Evolutionary conservation across 306 rosid species (phyloP), one percentile per base, ranked within the genome.

Genomic region (Lathyrus sativus): DNA sequence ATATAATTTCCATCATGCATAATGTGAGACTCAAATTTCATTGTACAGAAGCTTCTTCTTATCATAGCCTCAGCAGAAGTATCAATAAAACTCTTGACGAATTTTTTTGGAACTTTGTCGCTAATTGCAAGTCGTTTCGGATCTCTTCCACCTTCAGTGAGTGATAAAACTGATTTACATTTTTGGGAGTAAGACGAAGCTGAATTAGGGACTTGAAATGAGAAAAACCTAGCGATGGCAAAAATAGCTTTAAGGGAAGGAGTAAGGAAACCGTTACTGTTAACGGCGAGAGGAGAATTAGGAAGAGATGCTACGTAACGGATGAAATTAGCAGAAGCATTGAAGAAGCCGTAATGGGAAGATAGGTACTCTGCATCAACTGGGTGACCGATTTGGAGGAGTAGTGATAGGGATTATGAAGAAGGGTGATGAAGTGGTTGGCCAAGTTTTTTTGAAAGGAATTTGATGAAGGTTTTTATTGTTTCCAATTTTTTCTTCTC

Each of bases 231-330:
- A 0, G 58, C 72, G 7, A 83, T 24, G 48, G 81, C 76, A 4
- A 15, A 53, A 18, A 62, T 24, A 9, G 84, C 81, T 2, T 15
- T 26, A 0, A 62, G 31, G 10, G 90, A 88, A 31, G 81, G 77
- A 0, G 33, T 68, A 1, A 83, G 69, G 8, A 70, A 43, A 4
- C 84, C 85, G 43, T 78, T 61, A 2, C 11, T 14, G 11, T 76
- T 60, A 11, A 88, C 33, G 11, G 41, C 19, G 48, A 70, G 74
- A 49, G 87, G 95, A 3, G 87, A 85, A 55, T 26, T 19, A 7
- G 84, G 68, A 28, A 75, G 49, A 2, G 87, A 81, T 41, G 81
- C 75, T 15, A 73, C 65, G 74, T 9, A 45, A 45, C 44, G 41
- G 29, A 88, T 65, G 44, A 78, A 58, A 1, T 42, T 80, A 2